phyloP scores from a whole-genome alignment of 257 asterid species.

The Leptodermis oblonga region DNA sequence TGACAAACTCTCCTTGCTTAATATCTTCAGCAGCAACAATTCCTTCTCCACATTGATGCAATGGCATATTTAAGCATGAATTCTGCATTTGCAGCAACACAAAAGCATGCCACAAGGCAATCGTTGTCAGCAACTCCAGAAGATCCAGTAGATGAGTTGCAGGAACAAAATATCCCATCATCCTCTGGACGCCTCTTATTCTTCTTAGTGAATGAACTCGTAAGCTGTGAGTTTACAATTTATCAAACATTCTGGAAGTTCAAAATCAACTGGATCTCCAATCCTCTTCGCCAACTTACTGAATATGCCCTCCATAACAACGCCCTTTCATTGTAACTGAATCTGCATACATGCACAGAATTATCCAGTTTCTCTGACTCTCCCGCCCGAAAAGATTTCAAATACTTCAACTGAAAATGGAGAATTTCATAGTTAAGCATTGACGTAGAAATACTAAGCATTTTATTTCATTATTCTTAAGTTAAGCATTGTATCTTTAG shows the following conservation, averaged over 20 bases:
- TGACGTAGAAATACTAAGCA: no score
- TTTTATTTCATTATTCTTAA: no score
- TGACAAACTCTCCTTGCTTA: slow-evolving; percentile 72
- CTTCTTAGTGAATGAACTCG: slow-evolving; percentile 70
- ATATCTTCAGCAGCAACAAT: slow-evolving; percentile 92
- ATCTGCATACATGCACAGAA: neutral
- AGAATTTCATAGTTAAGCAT: no score
- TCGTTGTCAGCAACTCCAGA: slow-evolving; percentile 72
- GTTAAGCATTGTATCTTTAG: no score
- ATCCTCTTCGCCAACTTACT: slow-evolving; percentile 53
- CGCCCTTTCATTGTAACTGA: slow-evolving; percentile 5
- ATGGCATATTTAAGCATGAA: slow-evolving; percentile 83
- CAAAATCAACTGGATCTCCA: slow-evolving; percentile 78
- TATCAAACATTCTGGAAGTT: slow-evolving; percentile 73
- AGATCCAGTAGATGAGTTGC: slow-evolving; percentile 64
- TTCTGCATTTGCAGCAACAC: slow-evolving; percentile 93
- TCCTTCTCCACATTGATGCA: slow-evolving; percentile 94
- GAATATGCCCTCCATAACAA: slow-evolving; percentile 52
- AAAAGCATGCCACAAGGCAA: slow-evolving; percentile 81
- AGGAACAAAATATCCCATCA: slow-evolving; percentile 86
- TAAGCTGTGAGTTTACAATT: slow-evolving; percentile 61
- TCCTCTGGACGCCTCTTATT: slow-evolving; percentile 73
- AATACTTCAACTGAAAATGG: neutral
- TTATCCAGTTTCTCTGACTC: neutral
- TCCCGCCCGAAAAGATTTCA: neutral